Conservation (phyloP, 192 early-diverging fungal species). For the Backusella parvicylindrica region DNA sequence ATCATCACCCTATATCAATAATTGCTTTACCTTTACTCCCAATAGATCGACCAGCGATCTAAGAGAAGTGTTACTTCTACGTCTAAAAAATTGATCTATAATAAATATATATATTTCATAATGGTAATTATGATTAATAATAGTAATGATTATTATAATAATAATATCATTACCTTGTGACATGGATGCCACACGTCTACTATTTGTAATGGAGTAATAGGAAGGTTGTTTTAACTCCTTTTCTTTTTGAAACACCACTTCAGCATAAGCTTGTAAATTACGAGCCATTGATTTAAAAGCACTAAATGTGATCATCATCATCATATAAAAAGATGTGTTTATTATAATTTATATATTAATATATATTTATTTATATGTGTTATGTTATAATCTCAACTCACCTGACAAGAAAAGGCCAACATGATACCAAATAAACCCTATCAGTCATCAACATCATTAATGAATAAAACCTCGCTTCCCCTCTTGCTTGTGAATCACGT, state of each 20-base stretch:
- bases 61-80: slow-evolving; percentile 47
- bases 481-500: slow-evolving; percentile 61
- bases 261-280: slow-evolving; percentile 43
- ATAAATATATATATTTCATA: background rate
- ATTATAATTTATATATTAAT: background rate
- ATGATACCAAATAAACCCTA: slow-evolving; percentile 59
- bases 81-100: slow-evolving; percentile 49
- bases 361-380: background rate
- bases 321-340: no score
- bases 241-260: slow-evolving; percentile 42
- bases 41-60: slow-evolving; percentile 48
- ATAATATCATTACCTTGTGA: slow-evolving; percentile 30
- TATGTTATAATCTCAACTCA: slow-evolving; percentile 17
- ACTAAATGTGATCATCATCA: slow-evolving; percentile 23
- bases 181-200: slow-evolving; percentile 32
- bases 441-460: slow-evolving; percentile 65
- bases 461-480: slow-evolving; percentile 56
- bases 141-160: background rate
- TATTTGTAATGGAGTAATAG: slow-evolving; percentile 10
- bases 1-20: slow-evolving; percentile 13
- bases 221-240: slow-evolving; percentile 29
- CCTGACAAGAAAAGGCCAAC: slow-evolving; percentile 66
- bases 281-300: slow-evolving; percentile 53
- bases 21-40: slow-evolving; percentile 44
- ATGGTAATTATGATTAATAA: no score